Percentiles rank a stretch among this genome's conserved stretches.
Evolutionary conservation across 768 basidiomycete genomes (phyloP).

Genomic region (Tulasnella sp.): DNA sequence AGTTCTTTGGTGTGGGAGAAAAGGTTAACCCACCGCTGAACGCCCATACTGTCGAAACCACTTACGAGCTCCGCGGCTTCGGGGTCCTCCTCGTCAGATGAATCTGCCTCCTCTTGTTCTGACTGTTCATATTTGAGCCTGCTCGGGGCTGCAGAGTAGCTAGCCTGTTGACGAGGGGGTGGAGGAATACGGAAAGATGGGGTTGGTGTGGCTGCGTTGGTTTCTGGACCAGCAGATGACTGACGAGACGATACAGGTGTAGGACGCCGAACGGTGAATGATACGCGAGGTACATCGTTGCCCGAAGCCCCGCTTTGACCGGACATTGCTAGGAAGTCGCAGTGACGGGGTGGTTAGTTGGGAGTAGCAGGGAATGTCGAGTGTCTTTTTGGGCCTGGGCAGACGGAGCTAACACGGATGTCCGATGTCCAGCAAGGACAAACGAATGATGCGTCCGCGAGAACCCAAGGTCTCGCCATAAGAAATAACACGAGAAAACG

Average conservation of each 20-base stretch:
- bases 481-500: no score
- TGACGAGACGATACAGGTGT: conserved; percentile 63
- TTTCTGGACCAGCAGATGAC: conserved; percentile 65
- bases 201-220: conserved; percentile 49
- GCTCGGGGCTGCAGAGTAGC: conserved; percentile 48
- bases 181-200: conserved; percentile 60
- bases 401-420: no score
- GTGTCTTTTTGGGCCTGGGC: no score
- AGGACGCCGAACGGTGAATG: conserved; percentile 84
- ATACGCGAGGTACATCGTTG: conserved; percentile 46
- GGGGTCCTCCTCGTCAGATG: conserved; percentile 51
- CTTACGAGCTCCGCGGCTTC: conserved; percentile 69
- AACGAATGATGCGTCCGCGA: no score
- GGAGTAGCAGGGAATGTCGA: no score
- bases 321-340: background rate
- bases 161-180: conserved; percentile 57
- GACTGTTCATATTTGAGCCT: conserved; percentile 41
- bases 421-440: no score
- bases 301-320: background rate
- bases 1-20: conserved; percentile 44
- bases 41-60: conserved; percentile 71
- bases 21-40: conserved; percentile 78
- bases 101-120: conserved; percentile 38
- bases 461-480: no score
- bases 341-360: no score